Conservation (phyloP, 1,284 basidiomycete species). For the Tilletia walkeri region DNA sequence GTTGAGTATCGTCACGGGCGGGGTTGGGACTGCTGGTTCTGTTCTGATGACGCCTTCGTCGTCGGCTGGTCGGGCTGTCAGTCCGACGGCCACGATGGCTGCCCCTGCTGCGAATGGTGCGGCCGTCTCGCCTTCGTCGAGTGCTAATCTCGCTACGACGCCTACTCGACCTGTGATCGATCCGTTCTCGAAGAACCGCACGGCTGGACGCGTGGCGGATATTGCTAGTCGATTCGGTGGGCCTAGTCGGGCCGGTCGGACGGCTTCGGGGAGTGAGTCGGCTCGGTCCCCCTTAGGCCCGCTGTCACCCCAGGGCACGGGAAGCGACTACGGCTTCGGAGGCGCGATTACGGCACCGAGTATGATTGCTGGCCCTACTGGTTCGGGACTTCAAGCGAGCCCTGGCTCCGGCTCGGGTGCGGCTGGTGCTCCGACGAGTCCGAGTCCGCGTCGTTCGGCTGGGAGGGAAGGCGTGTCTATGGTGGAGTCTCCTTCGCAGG, state of each 20-base stretch:
- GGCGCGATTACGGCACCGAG: neutral
- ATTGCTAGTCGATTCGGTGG: constrained; percentile 41
- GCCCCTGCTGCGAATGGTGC: constrained; percentile 28
- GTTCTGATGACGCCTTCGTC: neutral
- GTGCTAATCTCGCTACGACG: neutral
- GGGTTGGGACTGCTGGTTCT: neutral
- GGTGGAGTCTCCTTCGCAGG: neutral
- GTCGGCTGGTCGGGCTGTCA: constrained; percentile 1
- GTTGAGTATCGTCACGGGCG: neutral
- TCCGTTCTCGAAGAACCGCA: constrained; percentile 40
- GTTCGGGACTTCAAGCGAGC: neutral
- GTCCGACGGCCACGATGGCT: constrained; percentile 27
- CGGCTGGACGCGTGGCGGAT: constrained; percentile 39
- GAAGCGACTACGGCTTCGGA: neutral
- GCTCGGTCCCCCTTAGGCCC: constrained; percentile 4
- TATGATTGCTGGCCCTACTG: neutral
- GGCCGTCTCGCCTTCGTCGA: neutral
- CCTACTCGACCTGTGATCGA: constrained; percentile 22
- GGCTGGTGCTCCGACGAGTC: too few relatives aligned
- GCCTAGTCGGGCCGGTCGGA: constrained; percentile 5
- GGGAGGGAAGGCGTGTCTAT: neutral
- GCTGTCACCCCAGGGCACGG: constrained; percentile 20
- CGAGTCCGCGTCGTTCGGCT: too few relatives aligned
- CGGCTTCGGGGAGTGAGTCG: constrained; percentile 14
- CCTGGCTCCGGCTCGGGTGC: neutral